Evolutionary conservation across 2,329 filamentous ascomycete species (phyloP).

Genomic region (Ceratocystis lukuohia): DNA sequence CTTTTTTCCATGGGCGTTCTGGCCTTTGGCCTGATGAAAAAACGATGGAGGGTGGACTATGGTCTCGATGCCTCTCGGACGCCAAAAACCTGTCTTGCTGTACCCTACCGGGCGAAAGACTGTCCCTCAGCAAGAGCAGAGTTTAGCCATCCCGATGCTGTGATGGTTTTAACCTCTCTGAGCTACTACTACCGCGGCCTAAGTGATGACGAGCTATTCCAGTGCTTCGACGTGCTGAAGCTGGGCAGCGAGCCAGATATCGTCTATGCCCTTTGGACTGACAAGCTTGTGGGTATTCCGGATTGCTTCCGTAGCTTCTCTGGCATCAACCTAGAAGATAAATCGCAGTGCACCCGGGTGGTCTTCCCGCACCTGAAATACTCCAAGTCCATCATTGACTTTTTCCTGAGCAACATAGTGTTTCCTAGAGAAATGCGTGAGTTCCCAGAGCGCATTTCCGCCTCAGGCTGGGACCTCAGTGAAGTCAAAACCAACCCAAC

Average conservation of each 20-base stretch:
- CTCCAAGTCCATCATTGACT: slow-evolving; percentile 46
- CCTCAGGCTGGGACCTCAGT: slow-evolving; percentile 57
- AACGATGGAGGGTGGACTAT: slow-evolving; percentile 54
- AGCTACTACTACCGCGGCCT: slow-evolving; percentile 46
- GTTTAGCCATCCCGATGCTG: slow-evolving; percentile 48
- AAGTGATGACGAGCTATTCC: slow-evolving; percentile 34
- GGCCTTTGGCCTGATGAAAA: slow-evolving; percentile 38
- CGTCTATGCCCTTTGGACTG: slow-evolving; percentile 40
- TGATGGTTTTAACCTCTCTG: slow-evolving; percentile 42
- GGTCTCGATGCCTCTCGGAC: slow-evolving; percentile 36
- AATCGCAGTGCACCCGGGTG: slow-evolving; percentile 30
- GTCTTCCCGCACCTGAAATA: slow-evolving; percentile 42
- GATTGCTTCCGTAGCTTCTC: slow-evolving; percentile 29
- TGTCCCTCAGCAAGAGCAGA: slow-evolving; percentile 41
- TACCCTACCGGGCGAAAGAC: slow-evolving; percentile 49
- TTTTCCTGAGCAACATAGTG: slow-evolving; percentile 44
- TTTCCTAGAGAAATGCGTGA: slow-evolving; percentile 51
- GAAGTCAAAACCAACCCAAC: slow-evolving; percentile 34
- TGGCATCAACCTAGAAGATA: slow-evolving; percentile 47
- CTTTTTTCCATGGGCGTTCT: slow-evolving; percentile 44
- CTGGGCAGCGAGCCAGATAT: slow-evolving; percentile 37
- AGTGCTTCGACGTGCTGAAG: slow-evolving; percentile 34
- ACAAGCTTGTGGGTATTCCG: slow-evolving; percentile 25
- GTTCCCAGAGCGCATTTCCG: slow-evolving; percentile 48
- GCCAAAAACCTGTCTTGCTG: slow-evolving; percentile 35